Evolutionary conservation across 2,329 filamentous ascomycete genomes (phyloP).

Genomic region (Fusarium euwallaceae): DNA sequence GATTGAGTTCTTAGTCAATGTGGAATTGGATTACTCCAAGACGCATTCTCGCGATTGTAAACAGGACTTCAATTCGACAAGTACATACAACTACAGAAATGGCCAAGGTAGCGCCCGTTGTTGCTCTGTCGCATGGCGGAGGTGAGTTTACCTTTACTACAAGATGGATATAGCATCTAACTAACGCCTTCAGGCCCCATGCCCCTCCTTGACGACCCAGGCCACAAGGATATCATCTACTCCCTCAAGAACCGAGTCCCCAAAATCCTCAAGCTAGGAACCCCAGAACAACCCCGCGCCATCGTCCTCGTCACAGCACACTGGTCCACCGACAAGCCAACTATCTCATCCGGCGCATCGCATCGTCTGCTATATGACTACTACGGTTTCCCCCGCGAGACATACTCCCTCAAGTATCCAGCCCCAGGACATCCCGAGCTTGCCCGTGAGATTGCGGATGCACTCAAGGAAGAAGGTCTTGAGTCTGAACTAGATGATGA

Average conservation of each 20-base stretch:
- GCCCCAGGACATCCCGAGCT: constrained; percentile 68
- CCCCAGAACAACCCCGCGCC: constrained; percentile 61
- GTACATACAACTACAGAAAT: constrained; percentile 45
- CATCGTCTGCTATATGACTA: constrained; percentile 70
- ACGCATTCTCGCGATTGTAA: constrained; percentile 12
- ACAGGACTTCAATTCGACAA: constrained; percentile 5
- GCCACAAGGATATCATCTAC: constrained; percentile 62
- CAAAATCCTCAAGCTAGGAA: constrained; percentile 66
- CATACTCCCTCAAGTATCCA: constrained; percentile 68
- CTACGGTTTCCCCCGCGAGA: constrained; percentile 68
- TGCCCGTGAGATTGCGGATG: constrained; percentile 62
- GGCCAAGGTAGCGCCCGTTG: constrained; percentile 57
- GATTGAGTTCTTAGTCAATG: constrained; percentile 13
- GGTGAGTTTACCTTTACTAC: constrained; percentile 47
- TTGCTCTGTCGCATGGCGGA: constrained; percentile 65
- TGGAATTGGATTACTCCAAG: constrained; percentile 21
- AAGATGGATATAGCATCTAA: not conserved
- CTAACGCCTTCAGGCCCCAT: constrained; percentile 60
- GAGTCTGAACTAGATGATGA: constrained; percentile 53
- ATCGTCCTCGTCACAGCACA: constrained; percentile 71
- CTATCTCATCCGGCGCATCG: constrained; percentile 62
- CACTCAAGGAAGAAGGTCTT: constrained; percentile 62
- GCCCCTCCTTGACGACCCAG: constrained; percentile 68
- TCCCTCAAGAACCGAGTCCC: constrained; percentile 68
- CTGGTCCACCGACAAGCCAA: constrained; percentile 64